A percentile compares a stretch with the other conserved stretches of the same genome.
phyloP scores from a whole-genome alignment of 192 early-diverging fungal species.

The Radiomyces spectabilis region DNA sequence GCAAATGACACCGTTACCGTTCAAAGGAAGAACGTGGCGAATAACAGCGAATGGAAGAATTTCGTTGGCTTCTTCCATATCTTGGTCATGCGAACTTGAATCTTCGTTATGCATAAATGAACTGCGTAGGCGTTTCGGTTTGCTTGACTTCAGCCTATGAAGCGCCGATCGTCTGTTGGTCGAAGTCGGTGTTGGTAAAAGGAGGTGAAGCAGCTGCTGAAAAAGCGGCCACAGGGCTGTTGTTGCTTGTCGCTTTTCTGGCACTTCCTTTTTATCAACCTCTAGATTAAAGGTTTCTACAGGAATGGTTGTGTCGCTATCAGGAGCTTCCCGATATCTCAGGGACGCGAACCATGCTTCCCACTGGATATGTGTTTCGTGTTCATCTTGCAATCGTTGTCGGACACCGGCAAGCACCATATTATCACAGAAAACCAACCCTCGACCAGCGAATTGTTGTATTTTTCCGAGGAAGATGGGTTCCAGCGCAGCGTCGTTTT shows the following conservation, averaged over 20 bases:
- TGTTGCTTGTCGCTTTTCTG: too few species aligned
- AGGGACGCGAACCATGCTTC: too few species aligned
- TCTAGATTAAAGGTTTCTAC: conserved; percentile 8
- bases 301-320: neutral
- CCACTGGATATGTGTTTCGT: neutral
- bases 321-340: too few species aligned
- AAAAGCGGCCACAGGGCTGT: too few species aligned
- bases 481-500: conserved; percentile 4
- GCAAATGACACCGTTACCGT: conserved; percentile 17
- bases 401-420: conserved; percentile 26
- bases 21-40: conserved; percentile 9
- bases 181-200: too few species aligned
- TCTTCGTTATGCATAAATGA: too few species aligned
- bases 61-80: conserved; percentile 7
- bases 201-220: too few species aligned
- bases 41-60: conserved; percentile 20
- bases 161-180: too few species aligned
- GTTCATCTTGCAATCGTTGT: conserved; percentile 15
- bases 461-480: conserved; percentile 18
- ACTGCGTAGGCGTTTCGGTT: too few species aligned
- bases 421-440: conserved; percentile 16
- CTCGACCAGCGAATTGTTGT: conserved; percentile 7
- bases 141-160: too few species aligned
- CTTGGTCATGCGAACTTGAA: too few species aligned
- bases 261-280: too few species aligned